Percentiles rank a stretch among this genome's conserved stretches.
phyloP scores from a whole-genome alignment of 176 grass and related monocot species.

The Carex littledalei region DNA sequence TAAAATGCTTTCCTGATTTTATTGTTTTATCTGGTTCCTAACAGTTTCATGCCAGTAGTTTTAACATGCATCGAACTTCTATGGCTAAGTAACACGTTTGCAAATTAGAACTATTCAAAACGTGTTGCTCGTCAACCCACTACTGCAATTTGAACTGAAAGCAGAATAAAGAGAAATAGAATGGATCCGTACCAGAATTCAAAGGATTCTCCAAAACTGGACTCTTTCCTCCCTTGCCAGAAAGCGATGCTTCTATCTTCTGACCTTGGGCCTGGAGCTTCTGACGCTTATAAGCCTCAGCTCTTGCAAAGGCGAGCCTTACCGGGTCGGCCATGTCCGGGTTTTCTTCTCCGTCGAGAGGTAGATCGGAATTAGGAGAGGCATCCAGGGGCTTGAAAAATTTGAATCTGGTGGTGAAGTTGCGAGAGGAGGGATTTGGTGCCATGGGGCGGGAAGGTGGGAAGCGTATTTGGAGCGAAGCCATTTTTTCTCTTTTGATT shows the following conservation, averaged over 20 bases:
- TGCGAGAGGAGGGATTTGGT: neutral
- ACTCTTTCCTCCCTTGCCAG: neutral
- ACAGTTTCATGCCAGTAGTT: neutral
- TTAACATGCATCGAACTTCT: neutral
- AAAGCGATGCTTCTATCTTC: neutral
- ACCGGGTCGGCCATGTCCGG: neutral
- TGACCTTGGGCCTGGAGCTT: constrained; percentile 6
- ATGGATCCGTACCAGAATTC: constrained; percentile 6
- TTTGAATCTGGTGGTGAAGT: neutral
- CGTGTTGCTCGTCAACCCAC: too few relatives aligned
- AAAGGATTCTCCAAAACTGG: neutral
- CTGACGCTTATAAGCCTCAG: constrained; percentile 26
- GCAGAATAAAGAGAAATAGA: neutral
- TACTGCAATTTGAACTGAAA: neutral
- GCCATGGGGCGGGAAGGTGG: neutral
- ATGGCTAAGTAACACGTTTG: neutral
- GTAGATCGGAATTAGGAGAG: neutral
- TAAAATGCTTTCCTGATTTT: neutral
- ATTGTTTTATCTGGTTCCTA: neutral
- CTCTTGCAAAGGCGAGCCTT: constrained; percentile 43
- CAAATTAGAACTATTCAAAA: neutral
- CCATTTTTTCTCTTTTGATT: constrained; percentile 1
- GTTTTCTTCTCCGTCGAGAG: neutral
- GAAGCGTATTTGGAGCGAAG: constrained; percentile 3
- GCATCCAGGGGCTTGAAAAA: neutral